A percentile compares a stretch with the other conserved stretches of the same genome.
Conservation (phyloP, 2,329 filamentous ascomycete species). For the Rutstroemia sp. region DNA sequence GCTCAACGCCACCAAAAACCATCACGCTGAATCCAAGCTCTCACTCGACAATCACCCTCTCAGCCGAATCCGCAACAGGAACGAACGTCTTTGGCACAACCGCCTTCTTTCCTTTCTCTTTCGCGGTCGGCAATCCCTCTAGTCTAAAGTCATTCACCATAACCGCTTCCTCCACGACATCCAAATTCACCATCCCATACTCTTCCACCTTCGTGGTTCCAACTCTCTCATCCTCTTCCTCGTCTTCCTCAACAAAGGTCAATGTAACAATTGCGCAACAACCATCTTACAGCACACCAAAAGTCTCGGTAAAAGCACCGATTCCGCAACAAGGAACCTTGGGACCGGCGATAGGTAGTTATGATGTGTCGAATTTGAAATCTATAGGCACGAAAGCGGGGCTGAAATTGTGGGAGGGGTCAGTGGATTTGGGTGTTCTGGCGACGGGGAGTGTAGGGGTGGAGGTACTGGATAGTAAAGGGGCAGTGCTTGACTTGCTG, state of each 20-base stretch:
- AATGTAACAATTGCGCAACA: conserved; percentile 10
- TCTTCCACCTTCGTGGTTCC: conserved; percentile 13
- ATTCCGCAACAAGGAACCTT: conserved; percentile 14
- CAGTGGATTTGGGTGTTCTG: conserved; percentile 9
- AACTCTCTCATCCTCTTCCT: conserved; percentile 6
- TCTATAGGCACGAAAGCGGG: conserved; percentile 2
- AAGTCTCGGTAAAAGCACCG: conserved; percentile 11
- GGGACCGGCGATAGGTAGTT: conserved; percentile 12
- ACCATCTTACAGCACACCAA: background rate
- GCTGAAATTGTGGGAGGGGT: conserved; percentile 15
- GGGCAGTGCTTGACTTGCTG: background rate
- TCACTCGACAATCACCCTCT: conserved; percentile 1
- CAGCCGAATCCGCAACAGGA: conserved; percentile 11
- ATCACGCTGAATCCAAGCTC: conserved; percentile 4
- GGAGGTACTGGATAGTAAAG: conserved; percentile 1
- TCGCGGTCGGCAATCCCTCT: conserved; percentile 4
- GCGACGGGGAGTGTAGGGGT: conserved; percentile 11
- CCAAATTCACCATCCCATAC: conserved; percentile 11
- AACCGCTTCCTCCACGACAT: background rate
- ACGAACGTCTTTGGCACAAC: conserved; percentile 14
- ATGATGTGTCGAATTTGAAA: conserved; percentile 1
- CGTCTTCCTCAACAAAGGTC: conserved; percentile 5
- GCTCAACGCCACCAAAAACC: background rate
- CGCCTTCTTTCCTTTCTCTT: conserved; percentile 17
- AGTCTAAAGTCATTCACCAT: conserved; percentile 13